Evolutionary conservation across 1,284 basidiomycete genomes (phyloP).

Genomic region (Pulveroboletus sp.): DNA sequence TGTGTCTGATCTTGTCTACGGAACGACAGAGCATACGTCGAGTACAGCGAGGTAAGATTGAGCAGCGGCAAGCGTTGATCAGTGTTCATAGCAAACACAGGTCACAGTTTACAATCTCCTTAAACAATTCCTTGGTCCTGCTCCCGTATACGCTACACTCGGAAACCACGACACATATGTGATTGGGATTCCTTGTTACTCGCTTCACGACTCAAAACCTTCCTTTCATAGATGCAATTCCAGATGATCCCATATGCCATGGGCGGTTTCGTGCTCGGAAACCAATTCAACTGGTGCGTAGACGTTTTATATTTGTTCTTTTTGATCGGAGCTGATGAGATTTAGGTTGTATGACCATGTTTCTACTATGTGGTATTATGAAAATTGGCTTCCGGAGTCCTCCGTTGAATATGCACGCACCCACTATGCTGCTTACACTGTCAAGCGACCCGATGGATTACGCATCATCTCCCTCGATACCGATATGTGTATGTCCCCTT

Average conservation of each 20-base stretch:
- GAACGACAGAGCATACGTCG: constrained; percentile 43
- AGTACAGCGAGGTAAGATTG: constrained; percentile 53
- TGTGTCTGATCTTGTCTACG: constrained; percentile 1
- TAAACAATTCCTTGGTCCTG: constrained; percentile 56
- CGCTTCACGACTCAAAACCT: too few species aligned
- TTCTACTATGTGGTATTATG: constrained; percentile 60
- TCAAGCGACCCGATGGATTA: constrained; percentile 63
- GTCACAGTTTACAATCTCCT: constrained; percentile 63
- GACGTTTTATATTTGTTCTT: too few species aligned
- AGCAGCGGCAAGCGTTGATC: too few species aligned
- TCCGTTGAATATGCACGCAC: constrained; percentile 56
- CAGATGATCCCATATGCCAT: too few species aligned
- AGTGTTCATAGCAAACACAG: constrained; percentile 39
- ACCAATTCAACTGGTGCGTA: too few species aligned
- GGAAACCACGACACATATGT: constrained; percentile 81
- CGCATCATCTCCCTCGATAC: constrained; percentile 75
- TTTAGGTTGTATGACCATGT: constrained; percentile 72
- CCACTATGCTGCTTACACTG: constrained; percentile 72
- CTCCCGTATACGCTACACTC: constrained; percentile 67
- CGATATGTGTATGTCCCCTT: constrained; percentile 53
- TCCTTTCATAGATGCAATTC: too few species aligned
- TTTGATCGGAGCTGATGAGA: too few species aligned
- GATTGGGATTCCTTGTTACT: too few species aligned
- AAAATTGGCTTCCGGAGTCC: constrained; percentile 64
- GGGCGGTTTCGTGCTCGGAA: too few species aligned